Percentiles rank a stretch among this genome's conserved stretches.
phyloP scores from a whole-genome alignment of 2,329 filamentous ascomycete genomes.

The Stylonectria norvegica region DNA sequence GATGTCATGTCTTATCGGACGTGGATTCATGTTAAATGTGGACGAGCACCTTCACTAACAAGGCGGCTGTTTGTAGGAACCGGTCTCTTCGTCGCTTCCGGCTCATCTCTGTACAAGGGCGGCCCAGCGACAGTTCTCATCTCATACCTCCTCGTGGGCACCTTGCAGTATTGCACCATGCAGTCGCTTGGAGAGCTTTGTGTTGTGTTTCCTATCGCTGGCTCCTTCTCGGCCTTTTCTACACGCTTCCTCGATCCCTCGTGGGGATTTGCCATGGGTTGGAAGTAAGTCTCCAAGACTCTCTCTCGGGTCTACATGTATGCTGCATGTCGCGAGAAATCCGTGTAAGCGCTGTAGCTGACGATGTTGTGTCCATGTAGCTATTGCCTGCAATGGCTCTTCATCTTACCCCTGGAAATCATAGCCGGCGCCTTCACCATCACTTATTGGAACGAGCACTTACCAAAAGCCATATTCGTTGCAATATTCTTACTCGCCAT shows the following conservation, averaged over 20 bases:
- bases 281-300: constrained; percentile 61
- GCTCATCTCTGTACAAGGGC: constrained; percentile 65
- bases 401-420: constrained; percentile 79
- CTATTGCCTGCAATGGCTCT: constrained; percentile 84
- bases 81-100: constrained; percentile 83
- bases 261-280: constrained; percentile 94
- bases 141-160: constrained; percentile 71
- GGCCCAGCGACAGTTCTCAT: constrained; percentile 76
- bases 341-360: no score
- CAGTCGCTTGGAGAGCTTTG: constrained; percentile 90
- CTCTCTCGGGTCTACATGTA: no score
- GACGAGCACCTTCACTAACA: no score
- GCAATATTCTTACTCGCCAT: constrained; percentile 75
- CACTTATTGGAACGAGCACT: constrained; percentile 66
- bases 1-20: no score
- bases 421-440: constrained; percentile 84
- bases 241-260: constrained; percentile 90
- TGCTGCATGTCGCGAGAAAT: not conserved
- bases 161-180: constrained; percentile 89
- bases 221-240: constrained; percentile 91
- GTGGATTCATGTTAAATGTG: no score
- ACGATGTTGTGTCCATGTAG: constrained; percentile 44
- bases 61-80: constrained; percentile 65
- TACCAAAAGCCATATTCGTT: constrained; percentile 73
- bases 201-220: constrained; percentile 84